Conservation (phyloP, 768 basidiomycete species). For the Calocera viscosa region DNA sequence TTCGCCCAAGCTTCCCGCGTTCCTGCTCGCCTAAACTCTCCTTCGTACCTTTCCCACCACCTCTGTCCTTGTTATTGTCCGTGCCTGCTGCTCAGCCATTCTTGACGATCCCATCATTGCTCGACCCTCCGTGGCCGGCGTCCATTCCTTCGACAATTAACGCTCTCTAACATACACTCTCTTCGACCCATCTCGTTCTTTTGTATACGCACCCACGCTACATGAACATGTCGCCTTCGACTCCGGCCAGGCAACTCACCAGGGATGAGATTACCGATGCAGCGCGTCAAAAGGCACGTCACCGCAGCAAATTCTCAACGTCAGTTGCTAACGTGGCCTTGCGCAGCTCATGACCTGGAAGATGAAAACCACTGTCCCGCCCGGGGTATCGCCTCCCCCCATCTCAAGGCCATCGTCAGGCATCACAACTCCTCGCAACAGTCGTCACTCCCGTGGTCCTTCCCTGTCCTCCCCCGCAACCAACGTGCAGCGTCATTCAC, state of each 20-base stretch:
- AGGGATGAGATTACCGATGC: not conserved
- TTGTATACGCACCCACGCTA: not conserved
- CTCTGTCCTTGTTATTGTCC: not conserved
- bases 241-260: not conserved
- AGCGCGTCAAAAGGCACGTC: not conserved
- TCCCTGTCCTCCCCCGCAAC: not conserved
- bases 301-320: no score
- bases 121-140: not conserved
- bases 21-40: not conserved
- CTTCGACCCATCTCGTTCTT: not conserved
- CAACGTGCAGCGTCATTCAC: slow-evolving; percentile 5
- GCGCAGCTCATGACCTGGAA: not conserved
- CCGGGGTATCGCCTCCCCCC: not conserved
- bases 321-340: not conserved
- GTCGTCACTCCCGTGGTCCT: not conserved
- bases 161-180: no score
- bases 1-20: not conserved
- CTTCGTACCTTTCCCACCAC: not conserved
- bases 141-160: not conserved
- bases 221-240: not conserved
- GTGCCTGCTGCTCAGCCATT: not conserved
- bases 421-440: not conserved
- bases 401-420: not conserved
- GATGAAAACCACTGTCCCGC: not conserved
- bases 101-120: not conserved